Base-by-base conservation (phyloP, 164 flowering plant species). In the Sedum album region DNA sequence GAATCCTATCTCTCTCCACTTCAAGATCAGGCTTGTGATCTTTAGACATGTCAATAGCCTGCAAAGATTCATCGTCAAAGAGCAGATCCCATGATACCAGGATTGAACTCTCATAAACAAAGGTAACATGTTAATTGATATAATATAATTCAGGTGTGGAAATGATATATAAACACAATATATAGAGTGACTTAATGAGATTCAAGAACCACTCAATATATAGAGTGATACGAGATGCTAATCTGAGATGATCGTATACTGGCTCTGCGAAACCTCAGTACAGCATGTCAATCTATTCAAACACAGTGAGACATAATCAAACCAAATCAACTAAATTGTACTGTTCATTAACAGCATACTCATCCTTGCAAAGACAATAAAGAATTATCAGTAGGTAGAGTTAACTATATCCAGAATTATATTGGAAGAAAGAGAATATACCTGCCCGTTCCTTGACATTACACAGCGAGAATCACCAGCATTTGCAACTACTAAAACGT, bases 401-500 rank as follows among this genome's bases (percentile, higher is more conserved):
- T 57, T 28, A 15, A 30, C 62, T 13, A 18, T 18, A 28, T 57
- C 33, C 62, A 30, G 0, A 14, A 26, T 26, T 0, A 28, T 10
- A 13, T 57, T 28, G 33, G 23, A 21, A 1, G 1, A 25, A 23
- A 53, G 28, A 53, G 30, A 26, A 17, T 25, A 67, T 86, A 94
- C 99, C 99, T 91, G 92, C 42, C 99, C 99, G 82, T 88, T 90
- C 73, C 96, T 82, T n/a, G 92, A 94, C 67, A 95, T 79, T 42
- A 95, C 96, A 79, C 99, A 92, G 18, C 99, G 97, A 57, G 99
- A 92, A 82, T 95, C 99, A 73, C 99, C 99, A 73, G 99, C 99
- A 90, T 95, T 95, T 68, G 97, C 97, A 70, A 92, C 93, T 77
- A 89, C 65, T 61, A 95, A 82, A 72, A 84, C 94, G 68, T 84